Percentiles rank a stretch among this genome's conserved stretches.
phyloP scores from a whole-genome alignment of 176 grass and related monocot species.

The Calamus simplicifolius region DNA sequence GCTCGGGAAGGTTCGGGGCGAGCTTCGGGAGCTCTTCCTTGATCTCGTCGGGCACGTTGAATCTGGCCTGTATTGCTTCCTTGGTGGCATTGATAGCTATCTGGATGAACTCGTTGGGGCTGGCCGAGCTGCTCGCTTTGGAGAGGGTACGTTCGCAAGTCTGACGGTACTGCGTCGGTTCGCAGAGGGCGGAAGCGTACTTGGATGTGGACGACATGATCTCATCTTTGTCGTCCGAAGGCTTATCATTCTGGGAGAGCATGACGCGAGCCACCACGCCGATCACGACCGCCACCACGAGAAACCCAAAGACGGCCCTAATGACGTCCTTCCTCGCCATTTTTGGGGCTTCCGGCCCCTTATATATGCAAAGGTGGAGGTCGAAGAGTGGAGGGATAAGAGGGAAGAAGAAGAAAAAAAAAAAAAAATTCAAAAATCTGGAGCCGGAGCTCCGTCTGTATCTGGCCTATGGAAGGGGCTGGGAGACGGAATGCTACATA shows the following conservation, averaged over 20 bases:
- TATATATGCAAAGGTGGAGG: no score
- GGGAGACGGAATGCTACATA: no score
- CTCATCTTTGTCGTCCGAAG: background rate
- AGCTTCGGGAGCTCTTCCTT: constrained; percentile 11
- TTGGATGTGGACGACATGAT: constrained; percentile 22
- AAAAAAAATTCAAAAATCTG: no score
- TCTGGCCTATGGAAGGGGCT: no score
- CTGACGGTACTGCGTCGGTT: constrained; percentile 46
- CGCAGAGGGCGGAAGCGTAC: constrained; percentile 51
- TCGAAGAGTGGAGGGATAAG: no score
- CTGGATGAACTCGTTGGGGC: constrained; percentile 36
- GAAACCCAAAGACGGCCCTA: constrained; percentile 39
- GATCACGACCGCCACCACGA: constrained; percentile 60
- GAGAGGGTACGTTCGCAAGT: constrained; percentile 58
- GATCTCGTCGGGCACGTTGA: constrained; percentile 29
- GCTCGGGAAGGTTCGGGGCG: constrained; percentile 34
- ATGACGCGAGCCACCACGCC: constrained; percentile 49
- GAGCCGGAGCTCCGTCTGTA: no score
- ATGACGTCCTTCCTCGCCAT: constrained; percentile 56
- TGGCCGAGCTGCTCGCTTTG: constrained; percentile 27
- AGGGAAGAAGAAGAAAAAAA: no score
- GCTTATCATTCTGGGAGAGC: constrained; percentile 9
- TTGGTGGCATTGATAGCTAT: constrained; percentile 32
- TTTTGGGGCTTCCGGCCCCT: no score
- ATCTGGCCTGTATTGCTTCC: constrained; percentile 32